Conservation (phyloP, 208 protist genomes). For the Acanthamoeba culbertsoni region DNA sequence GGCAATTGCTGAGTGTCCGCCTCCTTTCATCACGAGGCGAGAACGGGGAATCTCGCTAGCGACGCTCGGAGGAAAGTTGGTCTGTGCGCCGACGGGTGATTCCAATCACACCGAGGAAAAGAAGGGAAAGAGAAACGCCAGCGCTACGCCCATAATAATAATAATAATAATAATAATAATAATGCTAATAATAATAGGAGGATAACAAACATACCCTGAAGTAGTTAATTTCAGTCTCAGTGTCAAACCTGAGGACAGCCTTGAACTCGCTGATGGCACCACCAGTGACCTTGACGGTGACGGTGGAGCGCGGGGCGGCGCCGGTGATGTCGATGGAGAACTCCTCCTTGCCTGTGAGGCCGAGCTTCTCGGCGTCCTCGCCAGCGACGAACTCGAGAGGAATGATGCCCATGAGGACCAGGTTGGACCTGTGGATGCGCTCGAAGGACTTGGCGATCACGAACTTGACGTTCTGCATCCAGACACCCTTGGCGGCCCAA, state of each 20-base stretch:
- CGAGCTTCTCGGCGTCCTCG: conserved; percentile 80
- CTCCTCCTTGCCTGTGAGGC: conserved; percentile 57
- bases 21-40: conserved; percentile 24
- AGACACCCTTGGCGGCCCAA: conserved; percentile 94
- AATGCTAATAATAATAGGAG: background rate
- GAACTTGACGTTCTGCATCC: conserved; percentile 91
- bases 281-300: conserved; percentile 87
- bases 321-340: conserved; percentile 44
- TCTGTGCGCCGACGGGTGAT: background rate
- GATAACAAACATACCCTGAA: conserved; percentile 76
- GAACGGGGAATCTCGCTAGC: background rate
- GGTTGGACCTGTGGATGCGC: conserved; percentile 94
- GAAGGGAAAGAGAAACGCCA: background rate
- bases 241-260: conserved; percentile 92
- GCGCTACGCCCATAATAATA: background rate
- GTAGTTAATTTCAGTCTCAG: conserved; percentile 93
- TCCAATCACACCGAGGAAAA: background rate
- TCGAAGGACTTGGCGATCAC: conserved; percentile 76
- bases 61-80: conserved; percentile 5
- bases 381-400: conserved; percentile 93
- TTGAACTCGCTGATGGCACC: conserved; percentile 86
- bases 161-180: background rate
- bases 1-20: too few species aligned
- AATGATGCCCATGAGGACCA: conserved; percentile 95
- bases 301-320: conserved; percentile 52